Evolutionary conservation across 129 eudicot genomes (phyloP).

Genomic region (Pittosporum tobira): DNA sequence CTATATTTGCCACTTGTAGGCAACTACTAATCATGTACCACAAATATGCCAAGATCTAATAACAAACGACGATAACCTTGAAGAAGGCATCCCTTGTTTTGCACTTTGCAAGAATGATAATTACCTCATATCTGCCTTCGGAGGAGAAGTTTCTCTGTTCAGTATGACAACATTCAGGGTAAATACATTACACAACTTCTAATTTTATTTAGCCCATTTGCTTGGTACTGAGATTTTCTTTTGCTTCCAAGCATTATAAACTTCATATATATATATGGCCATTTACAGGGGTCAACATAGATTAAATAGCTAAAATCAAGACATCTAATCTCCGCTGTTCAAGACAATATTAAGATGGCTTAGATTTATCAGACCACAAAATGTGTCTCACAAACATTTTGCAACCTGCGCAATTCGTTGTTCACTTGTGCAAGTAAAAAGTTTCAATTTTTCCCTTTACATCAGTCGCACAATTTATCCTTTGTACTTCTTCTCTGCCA

Average conservation of each 20-base stretch:
- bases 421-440: no score
- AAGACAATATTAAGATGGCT: no score
- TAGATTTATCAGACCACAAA: no score
- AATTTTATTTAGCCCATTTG: not conserved
- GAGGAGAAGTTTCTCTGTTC: constrained; percentile 36
- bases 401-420: no score
- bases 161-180: constrained; percentile 41
- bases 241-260: not conserved
- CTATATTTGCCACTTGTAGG: constrained; percentile 35
- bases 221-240: not conserved
- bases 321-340: no score
- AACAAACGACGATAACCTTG: constrained; percentile 63
- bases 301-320: no score
- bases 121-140: constrained; percentile 45
- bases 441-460: no score
- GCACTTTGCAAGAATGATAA: constrained; percentile 47
- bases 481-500: no score
- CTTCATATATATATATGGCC: no score
- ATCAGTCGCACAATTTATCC: no score
- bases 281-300: no score
- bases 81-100: constrained; percentile 34
- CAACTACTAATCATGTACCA: constrained; percentile 43
- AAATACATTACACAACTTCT: not conserved
- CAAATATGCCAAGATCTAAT: constrained; percentile 59
- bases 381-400: no score